phyloP scores from a whole-genome alignment of 2,329 filamentous ascomycete genomes.

The Truncatella angustata region DNA sequence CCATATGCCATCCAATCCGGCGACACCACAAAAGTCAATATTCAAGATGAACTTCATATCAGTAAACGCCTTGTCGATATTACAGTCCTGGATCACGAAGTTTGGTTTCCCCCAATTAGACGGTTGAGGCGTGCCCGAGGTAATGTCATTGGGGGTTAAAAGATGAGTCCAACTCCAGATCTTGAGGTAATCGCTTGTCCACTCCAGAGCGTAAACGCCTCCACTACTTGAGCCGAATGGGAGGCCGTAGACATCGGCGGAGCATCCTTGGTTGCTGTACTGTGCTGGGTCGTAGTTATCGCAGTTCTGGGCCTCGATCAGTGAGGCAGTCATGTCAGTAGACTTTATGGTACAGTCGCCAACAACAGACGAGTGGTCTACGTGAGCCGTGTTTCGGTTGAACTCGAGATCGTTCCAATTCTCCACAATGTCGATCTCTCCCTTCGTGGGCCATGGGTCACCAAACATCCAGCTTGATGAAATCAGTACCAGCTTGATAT shows the following conservation, averaged over 20 bases:
- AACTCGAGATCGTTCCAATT: constrained; percentile 54
- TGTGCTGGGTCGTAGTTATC: constrained; percentile 35
- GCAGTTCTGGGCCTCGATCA: constrained; percentile 36
- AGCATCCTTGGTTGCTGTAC: constrained; percentile 39
- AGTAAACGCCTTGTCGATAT: constrained; percentile 24
- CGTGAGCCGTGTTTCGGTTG: constrained; percentile 61
- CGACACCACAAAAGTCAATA: constrained; percentile 19
- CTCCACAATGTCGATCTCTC: constrained; percentile 69
- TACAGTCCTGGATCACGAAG: constrained; percentile 23
- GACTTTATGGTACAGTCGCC: constrained; percentile 34
- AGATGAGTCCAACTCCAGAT: constrained; percentile 61
- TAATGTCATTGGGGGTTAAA: constrained; percentile 54
- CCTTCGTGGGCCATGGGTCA: constrained; percentile 32
- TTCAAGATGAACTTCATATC: constrained; percentile 27
- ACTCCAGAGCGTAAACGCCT: constrained; percentile 52
- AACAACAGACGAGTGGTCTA: constrained; percentile 29
- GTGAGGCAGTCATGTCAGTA: constrained; percentile 25
- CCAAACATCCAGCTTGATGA: constrained; percentile 44
- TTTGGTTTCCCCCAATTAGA: constrained; percentile 24
- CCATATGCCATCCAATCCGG: constrained; percentile 20
- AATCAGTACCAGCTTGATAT: background rate
- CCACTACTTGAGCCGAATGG: constrained; percentile 36
- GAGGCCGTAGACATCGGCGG: constrained; percentile 34
- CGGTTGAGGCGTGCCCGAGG: constrained; percentile 23
- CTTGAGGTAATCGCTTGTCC: constrained; percentile 58